These are phyloP conservation scores for Borovskyia barvae DNA, from an alignment of 208 protist genomes.

Conservation along the genomic window DNA sequence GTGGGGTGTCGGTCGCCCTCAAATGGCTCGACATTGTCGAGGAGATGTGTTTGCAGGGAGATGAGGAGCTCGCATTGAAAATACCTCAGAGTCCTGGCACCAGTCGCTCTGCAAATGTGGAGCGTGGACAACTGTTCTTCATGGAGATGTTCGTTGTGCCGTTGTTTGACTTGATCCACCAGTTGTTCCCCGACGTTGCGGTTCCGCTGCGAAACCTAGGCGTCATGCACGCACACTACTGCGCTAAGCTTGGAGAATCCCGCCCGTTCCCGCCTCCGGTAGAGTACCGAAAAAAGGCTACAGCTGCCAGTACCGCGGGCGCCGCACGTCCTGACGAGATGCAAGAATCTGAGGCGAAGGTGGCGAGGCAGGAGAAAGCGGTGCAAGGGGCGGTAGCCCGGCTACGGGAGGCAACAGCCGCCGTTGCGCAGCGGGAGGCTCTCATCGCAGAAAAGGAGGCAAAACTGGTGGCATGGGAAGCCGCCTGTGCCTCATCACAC, in stretches of 20 bases:
- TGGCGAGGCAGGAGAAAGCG: slow-evolving; percentile 7
- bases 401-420: slow-evolving; percentile 18
- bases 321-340: not conserved
- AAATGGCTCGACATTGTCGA: slow-evolving; percentile 79
- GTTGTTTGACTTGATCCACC: slow-evolving; percentile 60
- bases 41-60: slow-evolving; percentile 76
- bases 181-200: slow-evolving; percentile 50
- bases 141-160: slow-evolving; percentile 74
- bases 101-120: slow-evolving; percentile 26
- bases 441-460: slow-evolving; percentile 1
- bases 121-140: slow-evolving; percentile 62
- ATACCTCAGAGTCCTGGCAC: slow-evolving; percentile 53
- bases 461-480: not conserved
- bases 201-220: slow-evolving; percentile 54
- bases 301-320: not conserved
- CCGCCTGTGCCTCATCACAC: too few relatives aligned
- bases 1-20: slow-evolving; percentile 47
- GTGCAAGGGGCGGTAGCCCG: slow-evolving; percentile 17
- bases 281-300: slow-evolving; percentile 1
- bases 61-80: slow-evolving; percentile 48
- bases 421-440: slow-evolving; percentile 13
- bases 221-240: slow-evolving; percentile 47
- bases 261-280: slow-evolving; percentile 20
- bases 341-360: slow-evolving; percentile 4
- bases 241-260: slow-evolving; percentile 5